phyloP scores from a whole-genome alignment of 495 filamentous ascomycete genomes.

The Aspergillus nanangensis region DNA sequence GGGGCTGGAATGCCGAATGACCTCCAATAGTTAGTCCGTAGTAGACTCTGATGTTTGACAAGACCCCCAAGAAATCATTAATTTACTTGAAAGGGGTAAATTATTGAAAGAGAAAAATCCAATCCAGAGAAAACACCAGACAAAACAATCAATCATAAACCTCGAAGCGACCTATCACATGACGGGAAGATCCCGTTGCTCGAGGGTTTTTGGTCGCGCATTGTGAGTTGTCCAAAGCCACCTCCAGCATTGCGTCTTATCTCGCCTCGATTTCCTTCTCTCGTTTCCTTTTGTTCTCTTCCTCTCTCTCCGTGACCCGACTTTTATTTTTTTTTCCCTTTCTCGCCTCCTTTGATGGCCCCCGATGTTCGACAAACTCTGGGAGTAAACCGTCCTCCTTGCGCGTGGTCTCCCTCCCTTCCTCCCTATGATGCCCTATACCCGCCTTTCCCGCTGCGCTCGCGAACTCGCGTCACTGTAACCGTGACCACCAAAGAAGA shows the following conservation, averaged over 20 bases:
- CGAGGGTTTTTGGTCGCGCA: slow-evolving; percentile 17
- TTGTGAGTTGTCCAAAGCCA: slow-evolving; percentile 14
- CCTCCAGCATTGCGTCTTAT: slow-evolving; percentile 3
- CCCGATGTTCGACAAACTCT: slow-evolving; percentile 28
- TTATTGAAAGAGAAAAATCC: too few relatives aligned
- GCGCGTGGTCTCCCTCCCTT: slow-evolving; percentile 14
- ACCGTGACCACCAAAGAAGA: not conserved
- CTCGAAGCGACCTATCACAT: slow-evolving; percentile 24
- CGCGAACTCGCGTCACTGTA: slow-evolving; percentile 33
- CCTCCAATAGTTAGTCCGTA: too few relatives aligned
- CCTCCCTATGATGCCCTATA: slow-evolving; percentile 35
- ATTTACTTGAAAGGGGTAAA: too few relatives aligned
- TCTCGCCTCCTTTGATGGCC: slow-evolving; percentile 25
- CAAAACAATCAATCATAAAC: too few relatives aligned
- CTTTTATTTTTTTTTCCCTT: slow-evolving; percentile 8
- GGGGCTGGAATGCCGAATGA: too few relatives aligned
- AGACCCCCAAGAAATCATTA: too few relatives aligned
- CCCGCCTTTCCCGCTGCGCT: slow-evolving; percentile 21
- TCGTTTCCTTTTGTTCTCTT: slow-evolving; percentile 7
- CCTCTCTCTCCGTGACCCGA: slow-evolving; percentile 6
- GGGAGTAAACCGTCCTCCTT: slow-evolving; percentile 24
- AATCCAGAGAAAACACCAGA: too few relatives aligned
- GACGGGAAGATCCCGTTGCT: too few relatives aligned
- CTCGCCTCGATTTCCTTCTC: slow-evolving; percentile 3
- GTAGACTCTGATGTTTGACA: too few relatives aligned